These are phyloP conservation scores for Boletellus emodensis DNA, from an alignment of 768 basidiomycete genomes.

Conservation along the genomic window DNA sequence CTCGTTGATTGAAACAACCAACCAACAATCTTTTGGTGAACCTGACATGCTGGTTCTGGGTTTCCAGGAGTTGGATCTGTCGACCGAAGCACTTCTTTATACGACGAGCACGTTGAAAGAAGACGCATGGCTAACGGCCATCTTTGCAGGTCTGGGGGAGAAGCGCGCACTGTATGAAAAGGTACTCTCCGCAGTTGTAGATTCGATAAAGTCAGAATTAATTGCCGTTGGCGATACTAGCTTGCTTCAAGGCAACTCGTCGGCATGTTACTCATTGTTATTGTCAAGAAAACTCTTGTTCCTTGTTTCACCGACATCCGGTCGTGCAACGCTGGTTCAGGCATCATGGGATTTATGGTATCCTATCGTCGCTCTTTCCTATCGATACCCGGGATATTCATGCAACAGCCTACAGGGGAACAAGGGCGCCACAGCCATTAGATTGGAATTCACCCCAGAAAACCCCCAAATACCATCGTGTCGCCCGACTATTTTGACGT, in stretches of 20 bases:
- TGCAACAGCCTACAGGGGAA: slow-evolving; percentile 53
- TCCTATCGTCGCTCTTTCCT: neutral
- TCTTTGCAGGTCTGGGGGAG: slow-evolving; percentile 69
- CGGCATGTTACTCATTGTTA: slow-evolving; percentile 71
- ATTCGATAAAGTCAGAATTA: neutral
- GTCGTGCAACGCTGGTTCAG: slow-evolving; percentile 57
- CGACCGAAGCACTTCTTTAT: slow-evolving; percentile 74
- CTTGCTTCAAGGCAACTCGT: slow-evolving; percentile 76
- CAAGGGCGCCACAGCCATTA: slow-evolving; percentile 73
- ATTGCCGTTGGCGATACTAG: slow-evolving; percentile 33
- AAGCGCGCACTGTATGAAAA: slow-evolving; percentile 62
- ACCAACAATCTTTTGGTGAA: slow-evolving; percentile 31
- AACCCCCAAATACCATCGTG: slow-evolving; percentile 16
- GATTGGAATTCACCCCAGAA: slow-evolving; percentile 52
- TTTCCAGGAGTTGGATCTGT: slow-evolving; percentile 79
- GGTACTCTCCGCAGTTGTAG: slow-evolving; percentile 33
- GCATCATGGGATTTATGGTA: slow-evolving; percentile 79
- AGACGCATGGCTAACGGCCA: slow-evolving; percentile 65
- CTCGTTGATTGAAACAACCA: slow-evolving; percentile 2
- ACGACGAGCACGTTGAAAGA: slow-evolving; percentile 57
- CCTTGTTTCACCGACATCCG: slow-evolving; percentile 51
- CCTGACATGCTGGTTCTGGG: slow-evolving; percentile 73
- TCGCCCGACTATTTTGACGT: slow-evolving; percentile 53
- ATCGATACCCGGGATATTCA: neutral
- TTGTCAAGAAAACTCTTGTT: slow-evolving; percentile 53